Base-by-base conservation (phyloP, 257 asterid species). In the Gynochthodes officinalis region DNA sequence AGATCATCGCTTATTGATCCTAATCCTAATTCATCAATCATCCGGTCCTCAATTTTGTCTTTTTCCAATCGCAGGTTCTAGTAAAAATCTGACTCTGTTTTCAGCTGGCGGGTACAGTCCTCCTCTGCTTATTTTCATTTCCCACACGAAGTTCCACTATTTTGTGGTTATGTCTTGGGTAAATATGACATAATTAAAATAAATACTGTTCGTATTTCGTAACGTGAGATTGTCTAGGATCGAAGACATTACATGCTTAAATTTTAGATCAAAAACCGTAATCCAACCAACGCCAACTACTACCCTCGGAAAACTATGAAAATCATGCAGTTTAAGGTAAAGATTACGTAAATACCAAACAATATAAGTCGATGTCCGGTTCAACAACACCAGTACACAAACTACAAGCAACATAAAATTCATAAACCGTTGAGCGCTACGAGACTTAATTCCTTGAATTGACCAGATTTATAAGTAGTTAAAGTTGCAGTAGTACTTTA, bases 251-350 rank as follows among this genome's bases (percentile, higher is more conserved):
- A 48, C 54, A 48, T 48, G 54, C 54, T 13, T 13, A 48, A 7
- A 48, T 1, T 50, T 50, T 13, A 37, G 4, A n/a, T 32, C 35
- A 21, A n/a, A n/a, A 63, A 21, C 43, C 68, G 37, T 16, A 37
- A 63, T 48, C 25, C 35, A 64, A 39, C 69, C 39, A 39, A 21
- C 52, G 52, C 69, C 69, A 64, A 64, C 69, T 23, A 40, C 69
- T n/a, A 23, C 42, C 4, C 4, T 37, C 8, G 49, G 8, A 37
- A 35, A 37, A 2, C 4, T 44, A 39, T 40, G 21, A n/a, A 30
- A 23, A 14, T 11, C 52, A 15, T 3, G 46, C 21, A 64, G 40
- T 40, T 39, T 30, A 6, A 35, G 43, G 68, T 6, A 21, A 37
- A 37, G 30, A 21, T 35, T 13, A 64, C 49, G 32, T 39, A 63